Evolutionary conservation across 2,329 filamentous ascomycete genomes (phyloP), one percentile per base, ranked within the genome.

Genomic region (Fonsecaea pugnacius): DNA sequence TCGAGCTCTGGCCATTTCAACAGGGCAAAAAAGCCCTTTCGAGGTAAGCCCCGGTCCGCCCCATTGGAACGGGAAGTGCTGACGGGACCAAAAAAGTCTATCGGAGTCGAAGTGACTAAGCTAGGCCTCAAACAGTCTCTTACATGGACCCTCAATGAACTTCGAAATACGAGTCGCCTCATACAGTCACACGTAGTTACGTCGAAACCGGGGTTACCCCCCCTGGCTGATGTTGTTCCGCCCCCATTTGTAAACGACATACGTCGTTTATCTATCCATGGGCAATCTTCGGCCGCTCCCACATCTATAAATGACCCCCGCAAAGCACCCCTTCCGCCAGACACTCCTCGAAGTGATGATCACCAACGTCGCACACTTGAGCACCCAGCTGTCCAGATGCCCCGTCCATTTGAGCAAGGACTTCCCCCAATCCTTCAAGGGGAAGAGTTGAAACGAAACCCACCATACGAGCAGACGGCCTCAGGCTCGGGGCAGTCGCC

Each of bases 341-440:
- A 67, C 54, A 55, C 63, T 62, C 10, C 60, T 66, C 66, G 58
- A 43, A 46, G 51, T 59, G 66, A 68, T 24, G 63, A 62, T 50
- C 57, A 55, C 51, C 58, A 61, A 12, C 58, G 66, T 33, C 63
- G 66, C 33, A 38, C 35, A 18, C 54, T 33, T 46, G 66, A 67
- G 12, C 63, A 57, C 18, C 58, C 58, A 50, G 33, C 38, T 32
- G 63, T 63, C 9, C 63, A 61, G 35, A 67, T 61, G 53, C 58
- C 67, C 55, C 63, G 60, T 52, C 63, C 55, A 10, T 58, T 57
- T 12, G 72, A 73, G 24, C 77, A 76, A 62, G 72, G 69, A 38
- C 53, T 67, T 14, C 66, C 66, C 18, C 51, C 68, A 16, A 63
- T 70, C 21, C 43, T 63, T 21, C 66, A 63, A 32, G 51, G 61